Evolutionary conservation across 2,329 filamentous ascomycete species (phyloP), one percentile per base, ranked within the genome.

Genomic region (Phyllosticta capitalensis): DNA sequence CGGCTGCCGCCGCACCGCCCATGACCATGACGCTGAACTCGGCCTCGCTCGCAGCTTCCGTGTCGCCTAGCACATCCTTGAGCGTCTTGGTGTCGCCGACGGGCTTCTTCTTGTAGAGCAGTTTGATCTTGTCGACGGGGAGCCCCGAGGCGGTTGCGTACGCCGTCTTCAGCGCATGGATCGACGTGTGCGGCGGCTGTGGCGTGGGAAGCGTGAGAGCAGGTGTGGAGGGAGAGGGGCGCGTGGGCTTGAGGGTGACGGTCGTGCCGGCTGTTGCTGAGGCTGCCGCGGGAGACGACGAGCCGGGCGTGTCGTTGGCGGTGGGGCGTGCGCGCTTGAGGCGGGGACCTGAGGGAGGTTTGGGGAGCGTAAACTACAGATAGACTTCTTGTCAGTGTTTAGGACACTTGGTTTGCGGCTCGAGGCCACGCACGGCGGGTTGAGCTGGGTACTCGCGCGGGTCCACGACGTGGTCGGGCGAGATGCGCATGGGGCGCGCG

Each of bases 21-120:
- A 96, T 84, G 20, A 96, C 81, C 91, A 97, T 97, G 59, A 96
- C 82, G 1, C 84, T 84, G 63, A 97, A 86, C 71, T 96, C 91
- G 0, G 92, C 78, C 21, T 74, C 72, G 59, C 71, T 26, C 24
- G 74, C 54, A 19, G 66, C 79, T 26, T 75, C 78, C 52, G 82
- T 83, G 3, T 81, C 78, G 0, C 78, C 73, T 1, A 92, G 65
- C 0, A 95, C 70, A 61, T 96, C 92, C 60, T 83, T 83, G 5
- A 96, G 74, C 0, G 88, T 84, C 76, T 92, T 94, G 65, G 80
- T 83, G 68, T 95, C 90, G 0, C 81, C 71, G 0, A 90, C 83
- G 0, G 92, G 92, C 74, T 96, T 95, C 78, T 94, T 95, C 73
- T 89, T 89, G 69, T 87, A 83, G 63, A 99, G 76, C 9, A 99